Conservation (phyloP, 768 basidiomycete genomes). For the Tulasnella sp. region DNA sequence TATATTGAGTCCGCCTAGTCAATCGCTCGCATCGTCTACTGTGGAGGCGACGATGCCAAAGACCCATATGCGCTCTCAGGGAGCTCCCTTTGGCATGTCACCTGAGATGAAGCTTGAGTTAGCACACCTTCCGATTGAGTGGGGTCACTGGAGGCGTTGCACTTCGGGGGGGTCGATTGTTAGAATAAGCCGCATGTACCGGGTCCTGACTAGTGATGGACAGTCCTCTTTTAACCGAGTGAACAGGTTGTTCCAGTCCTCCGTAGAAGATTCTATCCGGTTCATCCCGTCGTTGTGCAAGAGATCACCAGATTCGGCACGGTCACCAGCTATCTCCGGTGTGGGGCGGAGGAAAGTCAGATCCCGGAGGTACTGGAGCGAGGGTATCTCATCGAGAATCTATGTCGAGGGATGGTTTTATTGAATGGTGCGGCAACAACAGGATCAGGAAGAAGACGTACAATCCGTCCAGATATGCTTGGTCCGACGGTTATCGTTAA, state of each 20-base stretch:
- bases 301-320: background rate
- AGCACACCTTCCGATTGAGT: too few relatives aligned
- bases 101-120: too few relatives aligned
- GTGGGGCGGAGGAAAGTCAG: background rate
- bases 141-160: too few relatives aligned
- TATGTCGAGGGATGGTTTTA: background rate
- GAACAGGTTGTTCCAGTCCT: background rate
- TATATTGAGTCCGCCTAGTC: too few relatives aligned
- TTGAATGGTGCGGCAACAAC: background rate
- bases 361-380: background rate
- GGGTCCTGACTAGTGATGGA: background rate
- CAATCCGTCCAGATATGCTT: background rate
- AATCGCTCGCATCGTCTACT: too few relatives aligned
- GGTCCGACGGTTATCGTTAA: background rate
- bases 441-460: background rate
- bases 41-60: too few relatives aligned
- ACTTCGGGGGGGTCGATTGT: too few relatives aligned
- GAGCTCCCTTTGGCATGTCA: too few relatives aligned
- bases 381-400: background rate
- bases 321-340: background rate
- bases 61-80: too few relatives aligned
- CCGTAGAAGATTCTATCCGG: background rate
- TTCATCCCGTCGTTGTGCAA: background rate
- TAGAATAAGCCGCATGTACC: background rate
- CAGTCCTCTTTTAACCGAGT: background rate